Base-by-base conservation (phyloP, 2,329 filamentous ascomycete species). In the Trichocomaceae sp. region DNA sequence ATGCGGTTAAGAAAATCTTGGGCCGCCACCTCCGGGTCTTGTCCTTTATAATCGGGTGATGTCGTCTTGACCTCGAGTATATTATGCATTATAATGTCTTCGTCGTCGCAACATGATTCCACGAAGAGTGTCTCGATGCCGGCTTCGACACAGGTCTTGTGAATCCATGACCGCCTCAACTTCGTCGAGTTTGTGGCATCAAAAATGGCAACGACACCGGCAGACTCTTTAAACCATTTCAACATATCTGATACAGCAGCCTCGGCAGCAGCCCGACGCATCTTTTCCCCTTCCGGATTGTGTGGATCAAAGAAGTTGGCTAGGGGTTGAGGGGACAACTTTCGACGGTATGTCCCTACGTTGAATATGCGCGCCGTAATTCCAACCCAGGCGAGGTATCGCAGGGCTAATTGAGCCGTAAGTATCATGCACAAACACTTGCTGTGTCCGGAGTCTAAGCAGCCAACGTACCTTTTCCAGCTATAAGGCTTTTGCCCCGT, bases 151-250 rank as follows among this genome's bases (percentile, higher is more conserved):
- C 91, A 93, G 47, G 82, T 80, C 58, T 96, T 86, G 62, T 89
- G 80, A 65, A 99, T 93, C 93, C 93, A 99, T 67, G 86, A 84
- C 60, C 93, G 85, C 44, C 93, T 85, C 45, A 83, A 80, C 70
- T 95, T 95, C 58, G 93, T 97, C 7, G 89, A 95, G 73, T 99
- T 99, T 58, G 93, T 99, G 37, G 93, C 93, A 72, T 99, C 93
- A 35, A 99, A 79, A 63, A 99, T 95, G 39, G 89, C 92, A 53
- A 99, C 92, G 22, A 91, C 82, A 50, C 93, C 93, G 58, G 84
- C 81, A 10, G 78, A 82, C 49, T 83, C 76, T 47, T 81, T 76
- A 75, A 99, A 96, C 93, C 93, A 99, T 60, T 84, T 82, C 59
- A 95, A 76, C 93, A 99, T 97, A 73, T 99, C 93, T 54, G 83